phyloP scores from a whole-genome alignment of 2,329 filamentous ascomycete genomes.

The Paraphoma sp. region DNA sequence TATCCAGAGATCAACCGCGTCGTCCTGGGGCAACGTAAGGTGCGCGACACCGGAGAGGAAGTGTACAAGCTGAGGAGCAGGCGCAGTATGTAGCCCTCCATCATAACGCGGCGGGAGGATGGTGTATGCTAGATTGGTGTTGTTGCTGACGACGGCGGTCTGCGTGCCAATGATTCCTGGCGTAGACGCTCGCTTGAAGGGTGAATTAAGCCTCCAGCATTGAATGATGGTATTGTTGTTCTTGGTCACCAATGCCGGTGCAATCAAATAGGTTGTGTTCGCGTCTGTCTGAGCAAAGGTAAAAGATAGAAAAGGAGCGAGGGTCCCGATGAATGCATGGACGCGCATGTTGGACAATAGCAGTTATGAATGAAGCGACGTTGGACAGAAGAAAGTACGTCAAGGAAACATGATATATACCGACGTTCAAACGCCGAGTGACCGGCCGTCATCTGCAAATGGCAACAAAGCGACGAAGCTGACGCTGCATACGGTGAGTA shows the following conservation, averaged over 20 bases:
- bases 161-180: slow-evolving; percentile 36
- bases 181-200: slow-evolving; percentile 31
- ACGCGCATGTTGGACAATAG: too few relatives aligned
- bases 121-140: slow-evolving; percentile 34
- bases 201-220: slow-evolving; percentile 42
- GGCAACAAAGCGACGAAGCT: background rate
- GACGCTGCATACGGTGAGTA: background rate
- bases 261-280: slow-evolving; percentile 33
- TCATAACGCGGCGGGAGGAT: slow-evolving; percentile 42
- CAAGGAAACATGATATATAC: background rate
- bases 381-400: too few relatives aligned
- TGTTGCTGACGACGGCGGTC: slow-evolving; percentile 26
- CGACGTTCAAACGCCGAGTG: background rate
- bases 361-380: too few relatives aligned
- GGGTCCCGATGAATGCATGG: background rate
- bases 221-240: slow-evolving; percentile 41
- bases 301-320: background rate
- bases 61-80: slow-evolving; percentile 42
- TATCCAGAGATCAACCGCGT: slow-evolving; percentile 34
- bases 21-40: slow-evolving; percentile 36
- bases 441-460: background rate
- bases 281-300: slow-evolving; percentile 10
- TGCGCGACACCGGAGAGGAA: slow-evolving; percentile 43
- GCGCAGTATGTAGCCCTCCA: slow-evolving; percentile 43
- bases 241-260: slow-evolving; percentile 42